Evolutionary conservation across 352 stramenopile species (phyloP), one percentile per base, ranked within the genome.

Genomic region (Phytopythium helicoides): DNA sequence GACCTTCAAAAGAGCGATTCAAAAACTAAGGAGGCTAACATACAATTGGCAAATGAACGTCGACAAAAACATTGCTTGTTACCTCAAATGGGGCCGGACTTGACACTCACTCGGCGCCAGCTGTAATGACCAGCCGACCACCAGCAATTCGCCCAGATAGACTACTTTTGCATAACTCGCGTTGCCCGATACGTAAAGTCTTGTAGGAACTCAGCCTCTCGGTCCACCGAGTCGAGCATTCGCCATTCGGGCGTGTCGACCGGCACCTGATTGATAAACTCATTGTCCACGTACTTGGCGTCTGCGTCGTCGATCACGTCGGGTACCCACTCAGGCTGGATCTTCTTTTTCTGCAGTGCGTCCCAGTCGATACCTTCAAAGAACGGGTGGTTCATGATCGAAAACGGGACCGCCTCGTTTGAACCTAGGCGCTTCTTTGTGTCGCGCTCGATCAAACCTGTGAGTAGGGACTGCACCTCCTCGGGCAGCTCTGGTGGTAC

Each of bases 321-420:
- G 0, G 85, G 85, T 2, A 92, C 47, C 85, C 85, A 94, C 58
- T 92, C 81, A 0, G 85, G 85, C 42, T 83, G 62, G 49, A 91
- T 47, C 53, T 87, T 81, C 53, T 94, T 94, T 19, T 73, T 70
- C 53, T 94, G 85, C 22, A 94, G 54, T 10, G 70, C 74, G 41
- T 96, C 82, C 86, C 86, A 97, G 46, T 97, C 86, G 38, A 97
- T 78, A 22, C 80, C 75, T 1, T 79, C 62, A 39, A 97, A 97
- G 72, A 94, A 97, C 33, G 81, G 65, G 42, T 96, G 87, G 37
- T 86, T 86, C 85, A 94, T 94, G 62, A 94, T 94, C 47, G 76
- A 84, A 25, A 96, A 90, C 34, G 87, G 86, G 19, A 95, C 79
- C 0, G 78, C 64, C 26, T 92, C 87, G 37, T 83, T 83, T 14